A percentile compares a stretch with the other conserved stretches of the same genome.
These are phyloP conservation scores for Backusella tuberculispora DNA, from an alignment of 192 early-diverging fungal genomes.

Conservation along the genomic window DNA sequence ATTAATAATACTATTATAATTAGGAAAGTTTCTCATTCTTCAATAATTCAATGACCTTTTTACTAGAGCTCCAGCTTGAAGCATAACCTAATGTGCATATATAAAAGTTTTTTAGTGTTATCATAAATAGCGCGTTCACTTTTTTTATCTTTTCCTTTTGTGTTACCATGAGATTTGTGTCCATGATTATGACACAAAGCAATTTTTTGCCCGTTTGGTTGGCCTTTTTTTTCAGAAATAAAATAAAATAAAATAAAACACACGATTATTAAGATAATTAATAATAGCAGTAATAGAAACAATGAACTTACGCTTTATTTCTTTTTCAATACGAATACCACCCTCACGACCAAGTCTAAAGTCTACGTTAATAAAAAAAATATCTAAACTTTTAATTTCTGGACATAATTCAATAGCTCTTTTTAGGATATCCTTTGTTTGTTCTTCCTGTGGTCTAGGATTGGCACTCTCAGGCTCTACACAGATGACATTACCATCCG, in stretches of 20 bases:
- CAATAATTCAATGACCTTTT: slow-evolving; percentile 20
- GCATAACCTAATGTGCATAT: slow-evolving; percentile 16
- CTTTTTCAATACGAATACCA: slow-evolving; percentile 63
- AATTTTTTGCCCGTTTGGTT: slow-evolving; percentile 24
- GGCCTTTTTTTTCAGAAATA: background rate
- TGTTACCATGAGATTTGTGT: slow-evolving; percentile 32
- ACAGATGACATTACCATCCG: slow-evolving; percentile 75
- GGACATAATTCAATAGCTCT: slow-evolving; percentile 52
- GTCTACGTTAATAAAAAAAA: slow-evolving; percentile 60
- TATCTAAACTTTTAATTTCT: slow-evolving; percentile 46
- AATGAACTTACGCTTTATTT: slow-evolving; percentile 42
- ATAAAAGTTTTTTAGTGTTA: background rate
- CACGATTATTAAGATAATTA: no score
- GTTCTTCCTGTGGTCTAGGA: slow-evolving; percentile 29
- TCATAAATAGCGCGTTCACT: background rate
- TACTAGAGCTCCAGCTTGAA: slow-evolving; percentile 35
- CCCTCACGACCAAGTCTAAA: slow-evolving; percentile 57
- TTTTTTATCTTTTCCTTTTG: background rate
- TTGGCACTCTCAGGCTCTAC: slow-evolving; percentile 39
- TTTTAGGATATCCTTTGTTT: slow-evolving; percentile 48
- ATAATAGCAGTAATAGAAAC: background rate
- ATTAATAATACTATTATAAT: no score
- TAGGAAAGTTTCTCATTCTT: slow-evolving; percentile 14
- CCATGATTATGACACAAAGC: slow-evolving; percentile 36
- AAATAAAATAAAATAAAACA: no score